Evolutionary conservation across 139 green algal genomes (phyloP).

Genomic region (Parachlorella kessleri): DNA sequence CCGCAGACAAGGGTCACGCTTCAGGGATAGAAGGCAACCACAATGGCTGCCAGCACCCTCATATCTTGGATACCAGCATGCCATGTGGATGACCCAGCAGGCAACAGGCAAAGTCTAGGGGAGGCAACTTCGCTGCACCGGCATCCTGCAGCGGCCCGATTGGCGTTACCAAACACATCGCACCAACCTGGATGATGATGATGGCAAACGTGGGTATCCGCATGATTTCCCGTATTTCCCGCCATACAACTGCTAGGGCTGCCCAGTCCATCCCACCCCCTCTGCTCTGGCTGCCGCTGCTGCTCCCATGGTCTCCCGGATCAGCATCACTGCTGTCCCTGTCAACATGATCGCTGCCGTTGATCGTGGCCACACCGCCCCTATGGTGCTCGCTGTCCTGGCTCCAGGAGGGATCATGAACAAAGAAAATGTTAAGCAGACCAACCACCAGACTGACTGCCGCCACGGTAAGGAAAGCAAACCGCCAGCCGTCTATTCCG

Average conservation of each 20-base stretch:
- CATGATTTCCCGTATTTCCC: conserved; percentile 38
- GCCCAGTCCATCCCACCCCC: background rate
- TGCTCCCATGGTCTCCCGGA: background rate
- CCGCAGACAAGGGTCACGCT: background rate
- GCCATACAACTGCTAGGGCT: background rate
- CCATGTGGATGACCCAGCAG: no score
- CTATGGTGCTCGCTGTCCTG: background rate
- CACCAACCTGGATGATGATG: conserved; percentile 45
- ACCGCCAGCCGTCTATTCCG: conserved; percentile 68
- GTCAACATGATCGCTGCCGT: background rate
- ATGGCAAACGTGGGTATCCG: conserved; percentile 52
- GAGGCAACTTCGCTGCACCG: no score
- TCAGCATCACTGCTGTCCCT: background rate
- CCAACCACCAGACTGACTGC: conserved; percentile 46
- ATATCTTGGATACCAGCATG: background rate
- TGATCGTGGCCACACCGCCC: background rate
- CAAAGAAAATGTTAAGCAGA: conserved; percentile 33
- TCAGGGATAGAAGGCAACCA: background rate
- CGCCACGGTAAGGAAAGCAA: conserved; percentile 63
- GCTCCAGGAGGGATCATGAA: conserved; percentile 34
- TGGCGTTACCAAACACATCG: no score
- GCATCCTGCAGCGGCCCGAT: no score
- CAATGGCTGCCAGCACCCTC: background rate
- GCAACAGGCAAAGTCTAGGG: no score
- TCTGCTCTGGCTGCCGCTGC: background rate